phyloP scores from a whole-genome alignment of 2,329 filamentous ascomycete species.

The Verticillium albo-atrum region DNA sequence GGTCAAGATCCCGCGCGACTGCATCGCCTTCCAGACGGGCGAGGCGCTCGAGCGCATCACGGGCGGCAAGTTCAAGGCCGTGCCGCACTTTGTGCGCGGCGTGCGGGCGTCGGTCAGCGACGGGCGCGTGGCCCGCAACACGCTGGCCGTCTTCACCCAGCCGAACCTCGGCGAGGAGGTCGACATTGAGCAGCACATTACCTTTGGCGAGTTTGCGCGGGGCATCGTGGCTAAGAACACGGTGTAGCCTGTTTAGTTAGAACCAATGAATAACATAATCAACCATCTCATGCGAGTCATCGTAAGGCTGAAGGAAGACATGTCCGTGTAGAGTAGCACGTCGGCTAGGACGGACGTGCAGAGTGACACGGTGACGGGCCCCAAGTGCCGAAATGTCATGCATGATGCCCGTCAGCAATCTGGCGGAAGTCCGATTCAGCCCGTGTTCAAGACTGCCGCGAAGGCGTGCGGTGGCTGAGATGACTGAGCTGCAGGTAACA shows the following conservation, averaged over 20 bases:
- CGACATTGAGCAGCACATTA: slow-evolving; percentile 60
- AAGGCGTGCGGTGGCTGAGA: not conserved
- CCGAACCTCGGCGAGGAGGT: slow-evolving; percentile 82
- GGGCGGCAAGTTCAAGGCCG: slow-evolving; percentile 83
- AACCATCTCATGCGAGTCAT: not conserved
- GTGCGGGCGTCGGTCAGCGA: slow-evolving; percentile 51
- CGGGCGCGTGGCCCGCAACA: slow-evolving; percentile 69
- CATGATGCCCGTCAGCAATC: not conserved
- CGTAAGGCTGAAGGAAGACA: not conserved
- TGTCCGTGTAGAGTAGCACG: no score
- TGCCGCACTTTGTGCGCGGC: slow-evolving; percentile 91
- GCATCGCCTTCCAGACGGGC: slow-evolving; percentile 93
- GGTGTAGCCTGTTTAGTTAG: slow-evolving; percentile 24
- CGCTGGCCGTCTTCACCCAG: slow-evolving; percentile 94
- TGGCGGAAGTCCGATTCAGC: not conserved
- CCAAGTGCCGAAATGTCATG: not conserved
- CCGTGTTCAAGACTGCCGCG: not conserved
- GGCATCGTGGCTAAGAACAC: slow-evolving; percentile 58
- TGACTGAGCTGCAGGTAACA: not conserved
- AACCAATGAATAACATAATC: not conserved
- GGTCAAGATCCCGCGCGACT: slow-evolving; percentile 85
- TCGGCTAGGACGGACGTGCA: no score
- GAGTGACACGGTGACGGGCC: not conserved
- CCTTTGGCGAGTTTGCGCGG: slow-evolving; percentile 72
- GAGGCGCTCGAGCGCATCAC: slow-evolving; percentile 91